Base-by-base conservation (phyloP, 2,329 filamentous ascomycete genomes). In the Chaetoscypha palmicola region DNA sequence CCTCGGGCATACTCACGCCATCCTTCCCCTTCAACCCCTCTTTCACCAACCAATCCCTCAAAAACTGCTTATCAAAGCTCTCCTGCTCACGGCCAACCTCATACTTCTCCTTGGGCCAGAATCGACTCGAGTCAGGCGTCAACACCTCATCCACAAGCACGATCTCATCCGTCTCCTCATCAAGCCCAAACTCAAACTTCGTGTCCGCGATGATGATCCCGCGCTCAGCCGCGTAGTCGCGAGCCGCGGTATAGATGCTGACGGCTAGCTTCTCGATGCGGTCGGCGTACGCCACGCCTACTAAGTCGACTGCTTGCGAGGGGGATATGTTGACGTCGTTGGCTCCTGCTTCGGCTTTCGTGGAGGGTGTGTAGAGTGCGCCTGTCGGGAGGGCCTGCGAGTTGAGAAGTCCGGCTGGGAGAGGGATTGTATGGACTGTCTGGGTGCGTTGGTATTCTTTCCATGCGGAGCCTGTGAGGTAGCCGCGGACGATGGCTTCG, bases 21-120 rank as follows among this genome's bases (percentile, higher is more conserved):
- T 81, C 71, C 66, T 85, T 84, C 1, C 83, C 84, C 68, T 89
- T 88, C 45, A 94, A 64, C 0, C 84, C 85, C 46, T 83, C 71
- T 37, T 63, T 66, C 2, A 80, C 83, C 57, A 96, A 65, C 86
- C 88, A 96, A 66, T 96, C 82, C 26, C 90, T 72, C 54, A 95
- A 64, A 58, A 75, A 82, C 68, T 90, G 84, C 73, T 96, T 96
- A 63, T 96, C 90, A 55, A 91, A 92, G 66, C 86, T 92, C 43
- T 83, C 75, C 69, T 94, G 88, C 45, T 83, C 74, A 49, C 72
- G 73, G 2, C 90, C 89, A 14, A 85, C 66, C 60, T 80, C 74
- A 61, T 91, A 94, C 35, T 72, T 72, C 33, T 79, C 79, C 51
- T 74, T 77, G 1, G 81, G 81, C 90, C 91, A 97, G 73, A 95